Conservation (phyloP, 2,329 filamentous ascomycete species). For the Didymella sp. region DNA sequence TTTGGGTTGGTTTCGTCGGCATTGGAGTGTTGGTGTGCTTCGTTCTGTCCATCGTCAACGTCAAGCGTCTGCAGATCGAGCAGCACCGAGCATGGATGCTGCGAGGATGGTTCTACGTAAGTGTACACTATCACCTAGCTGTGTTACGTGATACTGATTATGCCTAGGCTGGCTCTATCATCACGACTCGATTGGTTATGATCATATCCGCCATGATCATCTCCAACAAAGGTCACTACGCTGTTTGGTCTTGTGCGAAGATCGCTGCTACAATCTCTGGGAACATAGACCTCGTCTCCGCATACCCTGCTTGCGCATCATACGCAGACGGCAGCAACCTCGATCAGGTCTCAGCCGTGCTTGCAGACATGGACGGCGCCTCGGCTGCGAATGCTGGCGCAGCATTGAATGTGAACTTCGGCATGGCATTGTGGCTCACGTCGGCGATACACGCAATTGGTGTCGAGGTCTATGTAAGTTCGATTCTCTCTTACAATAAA, state of each 20-base stretch:
- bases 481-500: background rate
- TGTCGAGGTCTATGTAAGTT: conserved; percentile 54
- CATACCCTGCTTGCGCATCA: conserved; percentile 57
- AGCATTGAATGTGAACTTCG: conserved; percentile 58
- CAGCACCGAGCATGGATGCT: conserved; percentile 45
- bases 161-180: conserved; percentile 57
- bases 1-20: conserved; percentile 53
- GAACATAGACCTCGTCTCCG: conserved; percentile 9
- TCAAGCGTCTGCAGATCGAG: conserved; percentile 65
- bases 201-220: conserved; percentile 55
- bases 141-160: background rate
- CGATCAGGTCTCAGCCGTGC: conserved; percentile 28
- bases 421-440: conserved; percentile 61
- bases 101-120: conserved; percentile 40
- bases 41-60: conserved; percentile 61
- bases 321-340: conserved; percentile 49
- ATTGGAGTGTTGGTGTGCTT: conserved; percentile 56
- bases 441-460: conserved; percentile 57
- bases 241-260: conserved; percentile 57
- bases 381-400: conserved; percentile 50
- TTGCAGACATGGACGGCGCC: conserved; percentile 34
- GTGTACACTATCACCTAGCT: background rate
- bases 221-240: conserved; percentile 44
- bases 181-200: conserved; percentile 61
- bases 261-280: conserved; percentile 51